Base-by-base conservation (phyloP, 2,329 filamentous ascomycete genomes). In the Fusarium incarnatum region DNA sequence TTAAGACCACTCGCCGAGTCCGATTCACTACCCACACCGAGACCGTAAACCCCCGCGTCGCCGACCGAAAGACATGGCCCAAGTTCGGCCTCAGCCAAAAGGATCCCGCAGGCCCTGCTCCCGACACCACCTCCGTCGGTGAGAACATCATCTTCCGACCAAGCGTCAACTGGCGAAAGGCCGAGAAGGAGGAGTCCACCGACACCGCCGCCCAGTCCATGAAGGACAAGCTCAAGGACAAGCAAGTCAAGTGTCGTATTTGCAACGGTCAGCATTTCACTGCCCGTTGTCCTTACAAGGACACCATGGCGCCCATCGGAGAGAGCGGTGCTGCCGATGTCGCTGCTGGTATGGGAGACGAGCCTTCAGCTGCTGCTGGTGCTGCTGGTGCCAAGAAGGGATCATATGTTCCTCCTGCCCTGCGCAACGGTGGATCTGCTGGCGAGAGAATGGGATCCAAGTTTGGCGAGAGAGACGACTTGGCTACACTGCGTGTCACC, bases 211-310 rank as follows among this genome's bases (percentile, higher is more conserved):
- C 91, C 77, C 89, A 92, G 83, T 87, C 86, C 77, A 88, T 92
- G 84, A 92, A 92, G 84, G 89, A 91, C 79, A 91, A 93, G 85
- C 87, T 98, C 78, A 97, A 96, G 89, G 94, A 98, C 86, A 97
- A 98, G 89, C 97, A 98, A 86, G 97, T 99, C 87, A 98, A 98
- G 89, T 99, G 96, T 84, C 92, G 96, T 88, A 98, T 99, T 81
- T 99, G 96, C 86, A 93, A 91, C 80, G 96, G 95, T 80, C 96
- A 99, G 87, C 96, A 99, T 89, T 99, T 98, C 87, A 99, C 96
- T 44, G 95, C 95, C 74, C 92, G 96, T 81, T 99, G 96, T 89
- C 96, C 96, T 37, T 99, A 97, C 91, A 99, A 98, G 87, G 96
- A 98, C 81, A 99, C 95, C 76, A 98, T 99, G 94, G 94, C 95